These are phyloP conservation scores for Blastobotrys muscicola DNA, from an alignment of 805 yeast species.

Conservation along the genomic window DNA sequence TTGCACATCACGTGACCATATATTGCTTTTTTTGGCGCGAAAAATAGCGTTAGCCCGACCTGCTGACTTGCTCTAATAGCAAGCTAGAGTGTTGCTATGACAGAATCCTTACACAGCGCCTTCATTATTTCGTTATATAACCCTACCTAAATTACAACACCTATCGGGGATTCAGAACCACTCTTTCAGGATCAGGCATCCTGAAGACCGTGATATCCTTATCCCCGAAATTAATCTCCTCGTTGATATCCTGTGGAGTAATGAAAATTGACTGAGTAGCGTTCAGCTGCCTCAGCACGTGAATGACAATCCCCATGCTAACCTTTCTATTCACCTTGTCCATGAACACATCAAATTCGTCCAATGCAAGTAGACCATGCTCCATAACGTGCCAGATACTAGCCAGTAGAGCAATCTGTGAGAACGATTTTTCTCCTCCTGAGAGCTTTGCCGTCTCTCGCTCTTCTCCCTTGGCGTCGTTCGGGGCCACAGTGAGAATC, in stretches of 20 bases:
- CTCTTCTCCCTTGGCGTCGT: conserved; percentile 36
- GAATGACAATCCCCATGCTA: conserved; percentile 64
- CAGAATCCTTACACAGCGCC: too few relatives aligned
- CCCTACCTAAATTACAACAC: too few relatives aligned
- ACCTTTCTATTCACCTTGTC: conserved; percentile 82
- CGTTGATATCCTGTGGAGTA: conserved; percentile 81
- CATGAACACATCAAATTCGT: conserved; percentile 96
- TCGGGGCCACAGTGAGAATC: conserved; percentile 18
- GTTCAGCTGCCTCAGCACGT: conserved; percentile 52
- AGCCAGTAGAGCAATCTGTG: conserved; percentile 78
- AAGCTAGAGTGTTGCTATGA: too few relatives aligned
- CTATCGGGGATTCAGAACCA: too few relatives aligned
- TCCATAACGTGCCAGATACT: conserved; percentile 93
- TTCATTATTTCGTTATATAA: too few relatives aligned
- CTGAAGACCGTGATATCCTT: conserved; percentile 31
- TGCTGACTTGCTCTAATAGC: too few relatives aligned
- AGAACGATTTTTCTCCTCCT: conserved; percentile 94
- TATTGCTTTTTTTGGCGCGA: too few relatives aligned
- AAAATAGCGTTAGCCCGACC: too few relatives aligned
- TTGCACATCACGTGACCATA: too few relatives aligned
- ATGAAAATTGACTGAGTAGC: conserved; percentile 83
- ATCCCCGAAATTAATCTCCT: conserved; percentile 52
- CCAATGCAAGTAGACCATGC: conserved; percentile 78
- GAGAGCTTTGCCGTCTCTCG: conserved; percentile 77
- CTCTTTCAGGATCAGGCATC: conserved; percentile 27